Evolutionary conservation across 2,329 filamentous ascomycete genomes (phyloP), one percentile per base, ranked within the genome.

Genomic region (Nemania sp.): DNA sequence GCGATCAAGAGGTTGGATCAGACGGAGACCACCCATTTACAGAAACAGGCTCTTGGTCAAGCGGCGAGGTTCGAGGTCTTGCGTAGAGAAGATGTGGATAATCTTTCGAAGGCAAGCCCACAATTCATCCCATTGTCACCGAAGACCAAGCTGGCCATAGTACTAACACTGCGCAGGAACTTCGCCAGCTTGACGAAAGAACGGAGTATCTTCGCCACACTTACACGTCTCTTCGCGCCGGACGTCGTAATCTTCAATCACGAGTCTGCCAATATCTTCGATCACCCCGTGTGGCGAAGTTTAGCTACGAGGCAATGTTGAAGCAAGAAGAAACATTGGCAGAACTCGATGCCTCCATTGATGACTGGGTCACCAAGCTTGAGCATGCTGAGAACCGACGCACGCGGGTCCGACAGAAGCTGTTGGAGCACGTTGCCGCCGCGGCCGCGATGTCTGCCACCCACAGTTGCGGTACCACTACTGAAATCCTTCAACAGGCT

Each of bases 291-390:
- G 81, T 83, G 5, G 83, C 86, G 51, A 86, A 83, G 60, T 90
- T 91, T 68, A 90, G 84, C 60, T 80, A 86, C 59, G 88, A 91
- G 57, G 85, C 84, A 17, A 83, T 93, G 69, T 77, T 92, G 36
- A 89, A 88, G 73, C 89, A 92, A 68, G 89, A 92, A 69, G 89
- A 92, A 70, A 87, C 88, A 1, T 77, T 93, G 9, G 83, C 85
- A 1, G 89, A 91, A 68, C 80, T 93, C 6, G 89, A 93, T 66
- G 75, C 80, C 14, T 89, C 86, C 2, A 92, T 93, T 59, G 89
- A 92, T 64, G 88, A 91, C 67, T 92, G 89, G 86, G 84, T 89
- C 43, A 78, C 74, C 62, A 92, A 92, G 73, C 80, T 92, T n/a
- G 89, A 92, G 66, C 81, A 87, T 59, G 87, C 88, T 8, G 89